Evolutionary conservation across 768 basidiomycete species (phyloP).

Genomic region (Gautieria morchelliformis): DNA sequence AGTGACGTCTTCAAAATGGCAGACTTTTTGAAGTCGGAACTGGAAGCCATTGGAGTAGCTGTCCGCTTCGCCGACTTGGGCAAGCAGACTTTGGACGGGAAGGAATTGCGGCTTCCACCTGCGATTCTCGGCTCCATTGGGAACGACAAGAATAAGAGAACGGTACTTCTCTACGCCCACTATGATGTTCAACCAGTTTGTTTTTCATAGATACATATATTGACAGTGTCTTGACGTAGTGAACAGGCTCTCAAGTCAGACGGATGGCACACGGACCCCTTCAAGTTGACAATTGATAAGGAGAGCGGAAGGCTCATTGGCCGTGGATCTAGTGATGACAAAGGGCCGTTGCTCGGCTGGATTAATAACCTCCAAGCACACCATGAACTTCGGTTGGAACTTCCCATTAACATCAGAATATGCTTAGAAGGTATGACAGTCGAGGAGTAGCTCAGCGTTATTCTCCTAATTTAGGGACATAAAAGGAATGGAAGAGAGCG

Average conservation of each 20-base stretch:
- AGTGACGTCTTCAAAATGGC: slow-evolving; percentile 81
- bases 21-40: slow-evolving; percentile 64
- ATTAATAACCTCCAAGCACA: slow-evolving; percentile 86
- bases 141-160: slow-evolving; percentile 83
- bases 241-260: slow-evolving; percentile 39
- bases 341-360: slow-evolving; percentile 85
- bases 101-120: slow-evolving; percentile 68
- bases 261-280: slow-evolving; percentile 87
- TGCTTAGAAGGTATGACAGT: slow-evolving; percentile 63
- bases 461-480: not conserved
- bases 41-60: slow-evolving; percentile 68
- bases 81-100: slow-evolving; percentile 59
- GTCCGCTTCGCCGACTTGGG: slow-evolving; percentile 73
- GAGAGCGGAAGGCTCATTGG: slow-evolving; percentile 61
- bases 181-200: slow-evolving; percentile 90
- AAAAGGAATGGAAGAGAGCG: slow-evolving; percentile 84
- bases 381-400: slow-evolving; percentile 45
- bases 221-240: not conserved
- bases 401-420: slow-evolving; percentile 85
- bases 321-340: slow-evolving; percentile 85
- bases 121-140: slow-evolving; percentile 72
- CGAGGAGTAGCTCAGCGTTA: not conserved
- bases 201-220: slow-evolving; percentile 4
- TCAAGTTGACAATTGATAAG: slow-evolving; percentile 50
- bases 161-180: slow-evolving; percentile 87